Percentiles rank a stretch among this genome's conserved stretches.
Evolutionary conservation across 768 basidiomycete species (phyloP).

Genomic region (Polyporus arcularius): DNA sequence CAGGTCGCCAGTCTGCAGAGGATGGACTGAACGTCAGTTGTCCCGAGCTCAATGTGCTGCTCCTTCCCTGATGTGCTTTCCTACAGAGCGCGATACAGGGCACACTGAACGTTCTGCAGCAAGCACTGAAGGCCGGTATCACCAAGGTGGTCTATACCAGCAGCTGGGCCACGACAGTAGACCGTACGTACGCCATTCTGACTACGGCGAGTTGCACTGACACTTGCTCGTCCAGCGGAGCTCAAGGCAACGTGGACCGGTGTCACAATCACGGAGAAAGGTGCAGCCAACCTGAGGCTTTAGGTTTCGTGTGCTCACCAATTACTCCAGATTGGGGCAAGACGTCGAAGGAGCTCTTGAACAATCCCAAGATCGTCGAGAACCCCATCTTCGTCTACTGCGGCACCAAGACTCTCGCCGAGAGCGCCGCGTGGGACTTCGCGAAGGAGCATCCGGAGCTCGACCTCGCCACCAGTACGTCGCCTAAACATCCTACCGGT

Average conservation of each 20-base stretch:
- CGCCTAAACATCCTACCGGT: no score
- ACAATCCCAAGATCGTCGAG: conserved; percentile 4
- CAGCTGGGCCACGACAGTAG: conserved; percentile 33
- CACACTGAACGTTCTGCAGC: conserved; percentile 37
- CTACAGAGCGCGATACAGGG: conserved; percentile 39
- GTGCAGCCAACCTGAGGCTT: not conserved
- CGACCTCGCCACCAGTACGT: conserved; percentile 27
- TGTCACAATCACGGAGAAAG: not conserved
- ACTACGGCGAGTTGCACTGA: not conserved
- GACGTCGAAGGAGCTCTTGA: conserved; percentile 31
- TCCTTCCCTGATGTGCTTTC: not conserved
- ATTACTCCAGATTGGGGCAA: conserved; percentile 36
- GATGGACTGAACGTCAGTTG: conserved; percentile 11
- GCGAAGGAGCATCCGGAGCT: conserved; percentile 21
- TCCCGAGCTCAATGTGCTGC: not conserved
- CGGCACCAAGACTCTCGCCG: conserved; percentile 37
- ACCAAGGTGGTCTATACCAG: conserved; percentile 41
- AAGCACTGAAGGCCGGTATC: conserved; percentile 40
- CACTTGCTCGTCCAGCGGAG: not conserved
- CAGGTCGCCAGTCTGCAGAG: conserved; percentile 9
- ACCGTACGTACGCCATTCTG: not conserved
- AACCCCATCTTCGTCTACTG: conserved; percentile 33
- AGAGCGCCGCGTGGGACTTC: conserved; percentile 26
- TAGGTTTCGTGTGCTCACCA: no score
- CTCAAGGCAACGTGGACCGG: not conserved